These are phyloP conservation scores for Samsoniella hepiali DNA, from an alignment of 2,329 filamentous ascomycete species.

Conservation along the genomic window DNA sequence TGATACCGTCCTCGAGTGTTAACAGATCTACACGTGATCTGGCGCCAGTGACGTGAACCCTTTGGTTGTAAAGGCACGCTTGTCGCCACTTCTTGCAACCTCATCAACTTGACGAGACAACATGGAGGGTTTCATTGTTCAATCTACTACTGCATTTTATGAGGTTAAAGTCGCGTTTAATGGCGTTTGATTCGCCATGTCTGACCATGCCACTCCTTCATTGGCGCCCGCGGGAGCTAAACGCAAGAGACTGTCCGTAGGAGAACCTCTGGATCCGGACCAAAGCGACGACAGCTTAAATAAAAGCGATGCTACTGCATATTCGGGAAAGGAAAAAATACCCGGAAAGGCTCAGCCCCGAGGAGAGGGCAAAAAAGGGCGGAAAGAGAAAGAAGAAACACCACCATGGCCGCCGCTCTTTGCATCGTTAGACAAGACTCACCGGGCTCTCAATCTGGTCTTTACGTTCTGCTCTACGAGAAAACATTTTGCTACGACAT, in stretches of 20 bases:
- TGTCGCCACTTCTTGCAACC: not conserved
- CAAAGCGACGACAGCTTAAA: not conserved
- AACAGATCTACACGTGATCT: conserved; percentile 18
- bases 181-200: not conserved
- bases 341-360: not conserved
- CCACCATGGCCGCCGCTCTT: conserved; percentile 72
- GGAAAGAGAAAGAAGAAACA: conserved; percentile 19
- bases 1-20: not conserved
- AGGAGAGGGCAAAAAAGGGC: conserved; percentile 7
- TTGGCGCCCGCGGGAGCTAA: not conserved
- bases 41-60: conserved; percentile 15
- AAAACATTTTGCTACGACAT: conserved; percentile 87
- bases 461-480: conserved; percentile 94
- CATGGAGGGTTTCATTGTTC: not conserved
- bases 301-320: conserved; percentile 2
- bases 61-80: not conserved
- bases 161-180: not conserved
- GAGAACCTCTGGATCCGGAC: not conserved
- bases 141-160: not conserved
- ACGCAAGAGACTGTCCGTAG: conserved; percentile 3
- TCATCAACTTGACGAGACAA: not conserved
- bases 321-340: conserved; percentile 3
- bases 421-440: conserved; percentile 67
- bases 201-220: not conserved
- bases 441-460: conserved; percentile 84